Evolutionary conservation across 805 yeast species (phyloP), one percentile per base, ranked within the genome.

Genomic region (Brettanomyces nanus): DNA sequence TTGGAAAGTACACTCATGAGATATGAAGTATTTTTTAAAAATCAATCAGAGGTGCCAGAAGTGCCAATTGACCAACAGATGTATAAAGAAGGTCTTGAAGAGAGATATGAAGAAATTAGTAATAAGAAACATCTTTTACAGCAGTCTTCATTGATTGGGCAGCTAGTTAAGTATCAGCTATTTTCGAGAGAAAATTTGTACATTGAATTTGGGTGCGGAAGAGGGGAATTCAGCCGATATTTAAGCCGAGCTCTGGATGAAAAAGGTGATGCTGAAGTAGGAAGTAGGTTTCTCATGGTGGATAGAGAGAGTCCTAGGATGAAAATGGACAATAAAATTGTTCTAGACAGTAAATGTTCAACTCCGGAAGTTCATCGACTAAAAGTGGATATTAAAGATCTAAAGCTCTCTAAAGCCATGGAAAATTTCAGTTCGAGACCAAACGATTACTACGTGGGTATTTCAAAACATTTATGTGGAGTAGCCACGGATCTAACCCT

Each of bases 381-480:
- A 4, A 75, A 82, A 47, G 73, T 80, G 6, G 97, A 87, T 54
- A 89, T 87, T 40, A 85, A 85, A 57, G 95, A 87, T 50, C 54
- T 87, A 27, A 53, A 66, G 30, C 56, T 85, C 5, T 75, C 68
- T 35, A 52, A 62, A 18, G 65, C 77, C 14, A 42, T 77, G 1
- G 50, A 53, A 17, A 50, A 45, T 2, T 50, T 61, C 26, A 4
- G 31, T 27, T 2, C 29, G 17, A 9, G 44, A 46, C 15, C 19
- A 39, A 14, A 21, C 26, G 26, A 38, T 6, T 18, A 39, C 2
- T 45, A 45, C 23, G 79, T 81, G 6, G 85, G 79, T 1, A 74
- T 87, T 3, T 86, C 95, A 4, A 87, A 87, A 56, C 97, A 87
- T 61, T 61, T 89, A 26, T 87, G 97, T 60, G 97, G 97, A 4